A percentile compares a stretch with the other conserved stretches of the same genome.
Conservation (phyloP, 1,284 basidiomycete genomes). For the Ceratobasidium sp. region DNA sequence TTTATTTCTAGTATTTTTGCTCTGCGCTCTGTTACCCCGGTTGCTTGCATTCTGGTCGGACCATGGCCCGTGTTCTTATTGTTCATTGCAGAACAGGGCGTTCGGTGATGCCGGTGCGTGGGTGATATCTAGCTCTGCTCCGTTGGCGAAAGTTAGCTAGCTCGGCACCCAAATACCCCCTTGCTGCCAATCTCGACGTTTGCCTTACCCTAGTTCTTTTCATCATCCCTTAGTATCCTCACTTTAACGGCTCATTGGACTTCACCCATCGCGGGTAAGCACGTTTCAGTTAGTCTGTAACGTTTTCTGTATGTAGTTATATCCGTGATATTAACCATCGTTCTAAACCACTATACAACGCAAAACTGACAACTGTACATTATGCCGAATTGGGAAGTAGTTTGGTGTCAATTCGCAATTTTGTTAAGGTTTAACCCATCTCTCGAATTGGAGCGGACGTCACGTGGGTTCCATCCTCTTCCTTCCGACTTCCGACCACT, state of each 20-base stretch:
- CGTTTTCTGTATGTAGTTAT: slow-evolving; percentile 46
- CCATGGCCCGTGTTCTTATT: slow-evolving; percentile 45
- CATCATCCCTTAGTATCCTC: slow-evolving; percentile 14
- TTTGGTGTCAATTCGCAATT: no score
- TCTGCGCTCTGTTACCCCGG: slow-evolving; percentile 40
- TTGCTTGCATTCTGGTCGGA: slow-evolving; percentile 41
- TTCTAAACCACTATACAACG: background rate
- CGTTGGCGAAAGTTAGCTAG: slow-evolving; percentile 17
- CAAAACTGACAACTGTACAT: background rate
- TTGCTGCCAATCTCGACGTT: slow-evolving; percentile 35
- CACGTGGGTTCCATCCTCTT: no score
- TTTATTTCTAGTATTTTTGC: slow-evolving; percentile 45
- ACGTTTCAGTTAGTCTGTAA: slow-evolving; percentile 41
- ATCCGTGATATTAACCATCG: slow-evolving; percentile 1
- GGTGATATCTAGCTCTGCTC: background rate
- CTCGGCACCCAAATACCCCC: slow-evolving; percentile 32
- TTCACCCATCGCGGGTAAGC: slow-evolving; percentile 44
- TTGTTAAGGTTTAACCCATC: no score
- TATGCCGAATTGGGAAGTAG: no score
- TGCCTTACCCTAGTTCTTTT: slow-evolving; percentile 18
- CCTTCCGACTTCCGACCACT: no score
- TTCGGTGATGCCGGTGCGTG: slow-evolving; percentile 26
- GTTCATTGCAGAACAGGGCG: slow-evolving; percentile 40
- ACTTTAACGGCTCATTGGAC: slow-evolving; percentile 44
- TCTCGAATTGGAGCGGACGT: no score